Evolutionary conservation across 2,329 filamentous ascomycete species (phyloP).

Genomic region (Balansia obtecta): DNA sequence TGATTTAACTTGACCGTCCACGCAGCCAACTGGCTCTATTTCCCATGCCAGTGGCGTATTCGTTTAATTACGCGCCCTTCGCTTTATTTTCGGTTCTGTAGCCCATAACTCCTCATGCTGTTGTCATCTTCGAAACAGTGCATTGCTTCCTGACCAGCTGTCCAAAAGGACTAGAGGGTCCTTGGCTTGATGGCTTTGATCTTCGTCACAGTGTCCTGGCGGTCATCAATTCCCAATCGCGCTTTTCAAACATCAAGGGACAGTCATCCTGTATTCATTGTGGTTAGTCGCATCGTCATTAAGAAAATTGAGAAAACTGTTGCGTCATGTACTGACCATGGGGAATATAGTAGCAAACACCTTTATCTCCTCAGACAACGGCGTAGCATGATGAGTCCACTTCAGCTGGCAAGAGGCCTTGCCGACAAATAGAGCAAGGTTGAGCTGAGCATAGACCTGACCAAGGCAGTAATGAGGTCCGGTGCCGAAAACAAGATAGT

Average conservation of each 20-base stretch:
- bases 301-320: no score
- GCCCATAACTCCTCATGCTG: background rate
- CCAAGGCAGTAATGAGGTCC: constrained; percentile 95
- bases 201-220: background rate
- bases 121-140: background rate
- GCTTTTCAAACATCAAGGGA: constrained; percentile 57
- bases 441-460: constrained; percentile 81
- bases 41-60: constrained; percentile 4
- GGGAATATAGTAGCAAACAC: constrained; percentile 98
- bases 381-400: constrained; percentile 82
- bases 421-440: constrained; percentile 79
- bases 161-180: background rate
- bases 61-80: background rate
- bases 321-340: constrained; percentile 48
- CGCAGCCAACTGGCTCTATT: constrained; percentile 3
- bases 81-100: background rate
- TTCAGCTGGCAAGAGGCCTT: constrained; percentile 79
- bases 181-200: background rate
- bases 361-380: constrained; percentile 83
- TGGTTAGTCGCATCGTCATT: background rate
- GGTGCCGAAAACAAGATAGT: constrained; percentile 91
- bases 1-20: constrained; percentile 2
- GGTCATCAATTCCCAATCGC: constrained; percentile 28
- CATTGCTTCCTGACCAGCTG: background rate
- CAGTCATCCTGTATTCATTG: constrained; percentile 56